A percentile compares a stretch with the other conserved stretches of the same genome.
Evolutionary conservation across 305 asterid species (phyloP).

Genomic region (Coffea humblotiana): DNA sequence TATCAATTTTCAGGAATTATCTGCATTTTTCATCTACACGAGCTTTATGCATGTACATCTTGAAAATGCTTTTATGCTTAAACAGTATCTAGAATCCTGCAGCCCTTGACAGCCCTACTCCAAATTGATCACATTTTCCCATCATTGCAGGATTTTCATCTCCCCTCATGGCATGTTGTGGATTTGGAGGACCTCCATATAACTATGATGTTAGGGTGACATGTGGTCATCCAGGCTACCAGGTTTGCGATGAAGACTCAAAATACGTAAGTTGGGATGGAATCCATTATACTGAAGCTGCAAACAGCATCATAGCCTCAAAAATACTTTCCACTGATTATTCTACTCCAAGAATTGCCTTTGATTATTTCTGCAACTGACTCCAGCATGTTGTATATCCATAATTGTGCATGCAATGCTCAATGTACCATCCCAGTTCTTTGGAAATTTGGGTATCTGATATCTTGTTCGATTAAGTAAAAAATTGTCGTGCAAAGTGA

Average conservation of each 20-base stretch:
- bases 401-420: background rate
- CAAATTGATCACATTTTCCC: too few relatives aligned
- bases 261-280: slow-evolving; percentile 78
- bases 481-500: background rate
- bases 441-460: background rate
- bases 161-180: slow-evolving; percentile 86
- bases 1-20: background rate
- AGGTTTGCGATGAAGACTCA: slow-evolving; percentile 57
- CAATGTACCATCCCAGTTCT: too few relatives aligned
- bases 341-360: slow-evolving; percentile 55
- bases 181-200: slow-evolving; percentile 82
- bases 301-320: slow-evolving; percentile 58
- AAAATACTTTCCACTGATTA: slow-evolving; percentile 57
- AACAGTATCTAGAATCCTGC: background rate
- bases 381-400: background rate
- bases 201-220: slow-evolving; percentile 49
- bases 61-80: too few relatives aligned
- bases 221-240: slow-evolving; percentile 59
- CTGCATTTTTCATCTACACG: too few relatives aligned
- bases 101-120: background rate
- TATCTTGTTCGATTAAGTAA: background rate
- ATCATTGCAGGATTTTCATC: slow-evolving; percentile 49
- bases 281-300: slow-evolving; percentile 78
- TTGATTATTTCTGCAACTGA: slow-evolving; percentile 69
- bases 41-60: too few relatives aligned